A percentile compares a stretch with the other conserved stretches of the same genome.
Conservation (phyloP, 2,329 filamentous ascomycete genomes). For the Ascochyta koolunga region DNA sequence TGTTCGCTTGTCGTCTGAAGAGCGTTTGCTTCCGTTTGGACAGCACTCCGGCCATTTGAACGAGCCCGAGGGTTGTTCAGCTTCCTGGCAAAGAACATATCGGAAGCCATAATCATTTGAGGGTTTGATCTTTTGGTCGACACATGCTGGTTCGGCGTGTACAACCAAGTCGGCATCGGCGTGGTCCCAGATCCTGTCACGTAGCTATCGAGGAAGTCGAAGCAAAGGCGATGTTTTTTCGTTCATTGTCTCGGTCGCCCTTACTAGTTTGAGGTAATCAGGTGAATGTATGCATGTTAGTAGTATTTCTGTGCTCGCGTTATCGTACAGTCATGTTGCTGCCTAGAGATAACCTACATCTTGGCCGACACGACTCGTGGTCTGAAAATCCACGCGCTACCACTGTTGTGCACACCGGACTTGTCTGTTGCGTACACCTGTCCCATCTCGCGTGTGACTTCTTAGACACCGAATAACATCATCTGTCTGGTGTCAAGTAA, state of each 20-base stretch:
- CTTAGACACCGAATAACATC: too few relatives aligned
- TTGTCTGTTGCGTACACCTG: too few relatives aligned
- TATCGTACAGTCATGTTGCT: background rate
- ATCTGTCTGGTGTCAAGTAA: too few relatives aligned
- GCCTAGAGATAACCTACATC: background rate
- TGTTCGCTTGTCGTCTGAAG: background rate
- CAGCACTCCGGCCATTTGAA: background rate
- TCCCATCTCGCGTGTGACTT: too few relatives aligned
- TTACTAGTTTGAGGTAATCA: too few relatives aligned
- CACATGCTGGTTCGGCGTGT: slow-evolving; percentile 1
- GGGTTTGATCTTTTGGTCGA: slow-evolving; percentile 1
- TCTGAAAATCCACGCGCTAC: background rate
- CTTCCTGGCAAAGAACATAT: slow-evolving; percentile 1
- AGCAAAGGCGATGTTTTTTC: background rate
- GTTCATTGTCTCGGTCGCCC: background rate
- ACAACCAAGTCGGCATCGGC: slow-evolving; percentile 1
- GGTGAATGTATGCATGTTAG: too few relatives aligned
- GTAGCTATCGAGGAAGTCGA: background rate
- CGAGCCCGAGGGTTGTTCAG: background rate
- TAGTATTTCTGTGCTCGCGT: too few relatives aligned
- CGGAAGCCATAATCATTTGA: slow-evolving; percentile 4
- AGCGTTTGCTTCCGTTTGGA: background rate
- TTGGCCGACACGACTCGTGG: background rate
- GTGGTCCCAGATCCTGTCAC: slow-evolving; percentile 3
- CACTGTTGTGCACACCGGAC: too few relatives aligned